Evolutionary conservation across 805 yeast genomes (phyloP).

Genomic region (Metschnikowia sp.): DNA sequence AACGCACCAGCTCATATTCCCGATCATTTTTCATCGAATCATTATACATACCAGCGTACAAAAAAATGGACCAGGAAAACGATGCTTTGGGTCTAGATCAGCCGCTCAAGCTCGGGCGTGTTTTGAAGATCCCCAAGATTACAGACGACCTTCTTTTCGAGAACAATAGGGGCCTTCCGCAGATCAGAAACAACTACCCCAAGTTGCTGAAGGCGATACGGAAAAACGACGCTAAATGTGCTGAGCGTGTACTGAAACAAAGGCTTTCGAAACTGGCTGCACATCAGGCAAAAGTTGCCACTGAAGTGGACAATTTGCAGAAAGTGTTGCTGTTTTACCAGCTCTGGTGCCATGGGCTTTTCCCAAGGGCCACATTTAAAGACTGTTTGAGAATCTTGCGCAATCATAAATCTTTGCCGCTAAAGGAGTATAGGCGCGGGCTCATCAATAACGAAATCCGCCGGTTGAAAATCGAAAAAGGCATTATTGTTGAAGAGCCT

Average conservation of each 20-base stretch:
- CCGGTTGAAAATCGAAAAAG: conserved; percentile 18
- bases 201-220: conserved; percentile 25
- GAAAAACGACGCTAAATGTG: conserved; percentile 23
- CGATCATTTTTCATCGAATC: no score
- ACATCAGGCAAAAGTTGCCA: conserved; percentile 24
- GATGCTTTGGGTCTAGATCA: conserved; percentile 36
- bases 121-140: conserved; percentile 31
- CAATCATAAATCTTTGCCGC: conserved; percentile 10
- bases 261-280: conserved; percentile 14
- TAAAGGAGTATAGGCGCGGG: conserved; percentile 14
- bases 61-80: conserved; percentile 7
- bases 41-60: neutral
- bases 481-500: conserved; percentile 15
- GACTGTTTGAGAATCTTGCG: conserved; percentile 19
- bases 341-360: conserved; percentile 42
- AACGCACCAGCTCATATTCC: no score
- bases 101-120: conserved; percentile 32
- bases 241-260: conserved; percentile 15
- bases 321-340: conserved; percentile 41
- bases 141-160: conserved; percentile 39
- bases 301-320: conserved; percentile 33
- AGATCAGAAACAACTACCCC: conserved; percentile 29
- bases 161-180: conserved; percentile 30
- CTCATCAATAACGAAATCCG: conserved; percentile 16
- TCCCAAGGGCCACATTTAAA: conserved; percentile 18